Percentiles rank a stretch among this genome's conserved stretches.
phyloP scores from a whole-genome alignment of 305 asterid species.

The Solanum aculeatissimum region DNA sequence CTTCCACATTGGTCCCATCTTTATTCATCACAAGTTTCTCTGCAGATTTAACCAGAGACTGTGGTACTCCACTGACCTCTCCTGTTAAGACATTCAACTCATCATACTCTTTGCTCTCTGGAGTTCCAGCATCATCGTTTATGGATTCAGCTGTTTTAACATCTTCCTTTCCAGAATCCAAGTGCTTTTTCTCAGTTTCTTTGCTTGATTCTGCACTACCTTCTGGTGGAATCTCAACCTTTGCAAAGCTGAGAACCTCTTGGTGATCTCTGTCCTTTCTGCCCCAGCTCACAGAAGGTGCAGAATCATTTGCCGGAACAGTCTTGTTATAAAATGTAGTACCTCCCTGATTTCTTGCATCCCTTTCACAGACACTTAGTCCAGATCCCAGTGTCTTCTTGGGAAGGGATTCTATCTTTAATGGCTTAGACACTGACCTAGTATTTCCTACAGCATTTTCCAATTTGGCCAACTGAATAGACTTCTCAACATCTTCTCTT shows the following conservation, averaged over 20 bases:
- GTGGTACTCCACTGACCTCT: constrained; percentile 8
- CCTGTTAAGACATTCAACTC: constrained; percentile 12
- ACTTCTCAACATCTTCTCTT: constrained; percentile 5
- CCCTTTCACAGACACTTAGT: constrained; percentile 24
- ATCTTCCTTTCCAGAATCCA: constrained; percentile 5
- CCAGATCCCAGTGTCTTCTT: constrained; percentile 47
- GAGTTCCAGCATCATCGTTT: constrained; percentile 36
- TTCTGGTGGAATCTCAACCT: constrained; percentile 6
- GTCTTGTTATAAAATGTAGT: constrained; percentile 24
- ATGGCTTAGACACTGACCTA: constrained; percentile 19
- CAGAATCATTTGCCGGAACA: constrained; percentile 5
- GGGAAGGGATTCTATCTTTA: constrained; percentile 25
- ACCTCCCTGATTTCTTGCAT: constrained; percentile 28
- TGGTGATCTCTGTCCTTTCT: constrained; percentile 9
- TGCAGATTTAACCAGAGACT: constrained; percentile 1
- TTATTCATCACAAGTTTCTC: constrained; percentile 3
- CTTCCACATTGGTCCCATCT: constrained; percentile 13
- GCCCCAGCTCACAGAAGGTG: constrained; percentile 9
- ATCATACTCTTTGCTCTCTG: constrained; percentile 15
- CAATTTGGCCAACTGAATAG: constrained; percentile 10
- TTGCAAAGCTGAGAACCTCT: constrained; percentile 15
- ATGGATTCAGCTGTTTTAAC: constrained; percentile 3
- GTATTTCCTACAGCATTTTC: constrained; percentile 15
- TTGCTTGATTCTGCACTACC: background rate
- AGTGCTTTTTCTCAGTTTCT: background rate